phyloP scores from a whole-genome alignment of 257 asterid genomes.

The Scutellaria galericulata region DNA sequence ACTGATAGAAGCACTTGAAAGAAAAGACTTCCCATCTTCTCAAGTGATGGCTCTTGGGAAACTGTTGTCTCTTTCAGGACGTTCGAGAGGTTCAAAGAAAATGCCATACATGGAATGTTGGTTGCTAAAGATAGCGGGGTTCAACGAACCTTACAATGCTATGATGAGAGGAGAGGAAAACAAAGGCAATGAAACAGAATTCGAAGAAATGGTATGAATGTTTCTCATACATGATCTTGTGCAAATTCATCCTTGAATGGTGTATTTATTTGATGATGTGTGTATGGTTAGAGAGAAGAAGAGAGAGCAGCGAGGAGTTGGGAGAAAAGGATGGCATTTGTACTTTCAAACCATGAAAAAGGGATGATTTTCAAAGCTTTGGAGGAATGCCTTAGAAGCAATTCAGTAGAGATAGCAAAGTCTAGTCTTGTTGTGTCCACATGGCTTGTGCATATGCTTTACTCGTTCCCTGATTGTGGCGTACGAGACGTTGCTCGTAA shows the following conservation, averaged over 20 bases:
- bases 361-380: slow-evolving; percentile 69
- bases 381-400: slow-evolving; percentile 73
- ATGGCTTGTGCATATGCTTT: slow-evolving; percentile 82
- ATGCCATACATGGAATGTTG: slow-evolving; percentile 56
- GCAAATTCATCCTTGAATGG: not conserved
- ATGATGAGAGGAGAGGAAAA: slow-evolving; percentile 48
- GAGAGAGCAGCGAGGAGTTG: slow-evolving; percentile 65
- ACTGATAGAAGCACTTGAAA: slow-evolving; percentile 64
- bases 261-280: not conserved
- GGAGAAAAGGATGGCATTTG: slow-evolving; percentile 76
- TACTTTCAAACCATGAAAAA: slow-evolving; percentile 70
- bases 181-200: slow-evolving; percentile 41
- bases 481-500: slow-evolving; percentile 65
- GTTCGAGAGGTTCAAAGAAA: slow-evolving; percentile 49
- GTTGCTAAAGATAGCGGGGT: slow-evolving; percentile 72
- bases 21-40: slow-evolving; percentile 71
- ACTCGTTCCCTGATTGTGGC: slow-evolving; percentile 70
- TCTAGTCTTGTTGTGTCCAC: slow-evolving; percentile 66
- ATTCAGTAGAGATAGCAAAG: slow-evolving; percentile 72
- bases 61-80: slow-evolving; percentile 66
- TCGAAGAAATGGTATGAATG: slow-evolving; percentile 46
- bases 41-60: slow-evolving; percentile 68
- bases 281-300: slow-evolving; percentile 60
- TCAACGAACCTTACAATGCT: slow-evolving; percentile 52
- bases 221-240: not conserved